These are phyloP conservation scores for Aeschynomene evenia DNA, from an alignment of 306 rosid species.

Conservation along the genomic window DNA sequence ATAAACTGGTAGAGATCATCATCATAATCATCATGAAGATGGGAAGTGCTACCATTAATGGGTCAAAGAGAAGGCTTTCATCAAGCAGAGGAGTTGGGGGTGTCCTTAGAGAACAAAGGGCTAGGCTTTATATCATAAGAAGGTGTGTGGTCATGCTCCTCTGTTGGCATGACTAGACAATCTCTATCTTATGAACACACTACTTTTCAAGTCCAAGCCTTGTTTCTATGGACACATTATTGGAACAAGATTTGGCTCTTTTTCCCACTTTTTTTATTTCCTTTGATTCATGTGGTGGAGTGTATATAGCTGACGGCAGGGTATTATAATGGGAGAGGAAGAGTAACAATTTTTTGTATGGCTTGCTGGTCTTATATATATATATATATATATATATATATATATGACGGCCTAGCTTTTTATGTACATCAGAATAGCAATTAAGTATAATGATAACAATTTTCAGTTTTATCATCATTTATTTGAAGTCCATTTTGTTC, in stretches of 20 bases:
- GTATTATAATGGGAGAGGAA: conserved; percentile 29
- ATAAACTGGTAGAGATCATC: no score
- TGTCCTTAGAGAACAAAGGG: conserved; percentile 79
- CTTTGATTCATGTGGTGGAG: conserved; percentile 39
- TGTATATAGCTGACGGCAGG: conserved; percentile 52
- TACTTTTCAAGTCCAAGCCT: conserved; percentile 10
- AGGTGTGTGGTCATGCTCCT: conserved; percentile 98
- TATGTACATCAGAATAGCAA: conserved; percentile 52
- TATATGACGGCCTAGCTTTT: conserved; percentile 28
- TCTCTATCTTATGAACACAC: background rate
- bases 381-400: no score
- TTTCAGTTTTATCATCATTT: conserved; percentile 12
- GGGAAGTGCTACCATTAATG: conserved; percentile 47
- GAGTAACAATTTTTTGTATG: conserved; percentile 45
- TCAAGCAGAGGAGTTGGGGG: conserved; percentile 87
- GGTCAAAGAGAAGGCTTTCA: conserved; percentile 75
- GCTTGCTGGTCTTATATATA: conserved; percentile 30
- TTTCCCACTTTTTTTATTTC: background rate
- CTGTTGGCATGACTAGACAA: conserved; percentile 84
- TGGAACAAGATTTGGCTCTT: conserved; percentile 19
- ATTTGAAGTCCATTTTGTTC: background rate
- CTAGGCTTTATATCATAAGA: conserved; percentile 84
- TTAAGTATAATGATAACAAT: conserved; percentile 35
- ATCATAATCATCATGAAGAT: no score
- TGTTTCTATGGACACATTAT: background rate